phyloP scores from a whole-genome alignment of 164 flowering plant species.

The Aristolochia fimbriata region DNA sequence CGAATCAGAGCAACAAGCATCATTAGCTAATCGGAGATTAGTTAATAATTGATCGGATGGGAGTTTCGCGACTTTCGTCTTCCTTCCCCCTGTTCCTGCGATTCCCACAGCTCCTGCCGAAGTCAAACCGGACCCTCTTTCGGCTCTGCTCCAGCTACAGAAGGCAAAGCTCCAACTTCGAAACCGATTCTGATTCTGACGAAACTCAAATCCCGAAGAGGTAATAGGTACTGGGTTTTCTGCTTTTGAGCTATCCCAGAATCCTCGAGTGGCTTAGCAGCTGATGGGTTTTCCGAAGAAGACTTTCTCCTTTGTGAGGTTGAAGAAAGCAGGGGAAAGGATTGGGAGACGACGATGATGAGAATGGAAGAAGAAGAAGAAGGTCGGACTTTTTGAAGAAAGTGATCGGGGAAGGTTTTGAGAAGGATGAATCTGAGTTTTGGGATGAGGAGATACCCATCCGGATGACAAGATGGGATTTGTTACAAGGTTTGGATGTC shows the following conservation, averaged over 20 bases:
- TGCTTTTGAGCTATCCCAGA: too few species aligned
- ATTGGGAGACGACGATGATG: neutral
- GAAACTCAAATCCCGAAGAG: too few species aligned
- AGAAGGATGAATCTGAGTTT: slow-evolving; percentile 5
- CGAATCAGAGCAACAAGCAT: neutral
- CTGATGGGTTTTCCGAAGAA: neutral
- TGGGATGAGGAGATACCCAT: slow-evolving; percentile 24
- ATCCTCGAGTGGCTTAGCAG: too few species aligned
- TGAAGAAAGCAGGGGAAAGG: neutral
- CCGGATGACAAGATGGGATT: slow-evolving; percentile 36
- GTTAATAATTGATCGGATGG: neutral
- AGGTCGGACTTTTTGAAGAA: slow-evolving; percentile 1
- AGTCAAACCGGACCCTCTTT: neutral
- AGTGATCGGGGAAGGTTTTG: slow-evolving; percentile 1
- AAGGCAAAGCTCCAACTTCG: too few species aligned
- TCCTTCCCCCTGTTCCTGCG: slow-evolving; percentile 19
- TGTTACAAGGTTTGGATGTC: slow-evolving; percentile 11
- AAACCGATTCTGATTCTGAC: too few species aligned
- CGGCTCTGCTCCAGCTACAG: too few species aligned
- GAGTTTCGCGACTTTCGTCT: slow-evolving; percentile 14
- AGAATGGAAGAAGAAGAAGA: neutral
- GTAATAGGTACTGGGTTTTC: neutral
- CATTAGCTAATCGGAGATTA: slow-evolving; percentile 11
- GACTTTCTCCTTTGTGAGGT: neutral
- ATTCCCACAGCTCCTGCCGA: slow-evolving; percentile 15